Percentiles rank a stretch among this genome's conserved stretches.
These are phyloP conservation scores for Mycosarcoma mackinlayi DNA, from an alignment of 1,284 basidiomycete species.

Conservation along the genomic window DNA sequence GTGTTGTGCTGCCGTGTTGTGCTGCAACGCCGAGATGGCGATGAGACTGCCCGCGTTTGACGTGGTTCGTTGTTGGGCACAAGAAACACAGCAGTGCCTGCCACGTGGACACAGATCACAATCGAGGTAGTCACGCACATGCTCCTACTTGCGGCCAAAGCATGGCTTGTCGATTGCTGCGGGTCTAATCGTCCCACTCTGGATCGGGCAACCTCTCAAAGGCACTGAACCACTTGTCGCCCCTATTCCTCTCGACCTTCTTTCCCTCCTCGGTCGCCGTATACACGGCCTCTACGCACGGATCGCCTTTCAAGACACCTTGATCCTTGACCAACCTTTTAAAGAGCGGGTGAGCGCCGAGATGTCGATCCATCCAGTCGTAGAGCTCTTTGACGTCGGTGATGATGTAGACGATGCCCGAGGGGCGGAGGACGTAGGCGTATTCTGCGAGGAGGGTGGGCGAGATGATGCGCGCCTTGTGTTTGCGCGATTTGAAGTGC, in stretches of 20 bases:
- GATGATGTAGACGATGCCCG: constrained; percentile 95
- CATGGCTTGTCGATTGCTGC: too few species aligned
- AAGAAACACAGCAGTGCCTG: too few species aligned
- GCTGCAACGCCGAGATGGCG: too few species aligned
- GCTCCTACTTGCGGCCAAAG: background rate
- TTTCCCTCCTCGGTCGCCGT: constrained; percentile 85
- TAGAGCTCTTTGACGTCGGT: constrained; percentile 96
- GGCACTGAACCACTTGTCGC: constrained; percentile 88
- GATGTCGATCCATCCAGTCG: constrained; percentile 92
- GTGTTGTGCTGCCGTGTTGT: too few species aligned
- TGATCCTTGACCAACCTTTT: constrained; percentile 79
- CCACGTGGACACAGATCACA: too few species aligned
- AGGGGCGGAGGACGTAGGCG: constrained; percentile 88
- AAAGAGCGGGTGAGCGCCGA: constrained; percentile 87
- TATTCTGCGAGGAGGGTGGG: constrained; percentile 91
- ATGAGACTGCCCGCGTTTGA: too few species aligned
- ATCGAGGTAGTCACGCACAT: background rate
- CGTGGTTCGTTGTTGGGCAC: too few species aligned
- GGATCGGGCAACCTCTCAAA: constrained; percentile 72
- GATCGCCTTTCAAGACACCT: constrained; percentile 71
- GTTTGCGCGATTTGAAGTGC: constrained; percentile 97
- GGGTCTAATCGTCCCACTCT: constrained; percentile 36
- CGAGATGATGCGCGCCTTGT: constrained; percentile 95
- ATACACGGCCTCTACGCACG: constrained; percentile 62
- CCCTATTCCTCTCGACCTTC: constrained; percentile 92